A percentile compares a stretch with the other conserved stretches of the same genome.
Evolutionary conservation across 2,329 filamentous ascomycete genomes (phyloP).

Genomic region (Decorospora gaudefroyi): DNA sequence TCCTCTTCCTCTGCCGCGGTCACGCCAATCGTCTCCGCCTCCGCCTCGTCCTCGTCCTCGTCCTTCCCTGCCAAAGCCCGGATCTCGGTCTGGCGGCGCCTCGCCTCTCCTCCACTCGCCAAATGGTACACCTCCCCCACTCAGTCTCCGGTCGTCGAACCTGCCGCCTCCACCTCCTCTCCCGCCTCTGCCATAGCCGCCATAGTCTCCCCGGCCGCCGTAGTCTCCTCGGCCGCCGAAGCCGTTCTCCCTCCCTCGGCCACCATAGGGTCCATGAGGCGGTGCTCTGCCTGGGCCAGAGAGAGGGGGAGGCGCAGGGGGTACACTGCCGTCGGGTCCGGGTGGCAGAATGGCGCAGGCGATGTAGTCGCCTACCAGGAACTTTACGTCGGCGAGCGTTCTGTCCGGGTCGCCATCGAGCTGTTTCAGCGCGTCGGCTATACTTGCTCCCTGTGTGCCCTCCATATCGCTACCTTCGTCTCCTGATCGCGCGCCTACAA

Average conservation of each 20-base stretch:
- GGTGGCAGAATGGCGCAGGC: conserved; percentile 81
- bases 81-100: conserved; percentile 58
- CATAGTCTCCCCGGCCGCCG: conserved; percentile 38
- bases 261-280: conserved; percentile 32
- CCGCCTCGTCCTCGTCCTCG: conserved; percentile 48
- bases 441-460: conserved; percentile 17
- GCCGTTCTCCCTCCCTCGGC: conserved; percentile 39
- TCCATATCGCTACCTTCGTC: conserved; percentile 24
- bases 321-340: conserved; percentile 72
- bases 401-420: conserved; percentile 67
- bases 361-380: conserved; percentile 88
- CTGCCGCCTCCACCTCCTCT: conserved; percentile 45
- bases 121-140: conserved; percentile 51
- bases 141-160: conserved; percentile 45
- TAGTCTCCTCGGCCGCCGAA: conserved; percentile 43
- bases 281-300: conserved; percentile 37
- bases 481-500: conserved; percentile 61
- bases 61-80: conserved; percentile 32
- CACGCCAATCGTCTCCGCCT: conserved; percentile 37
- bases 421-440: conserved; percentile 47
- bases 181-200: conserved; percentile 42
- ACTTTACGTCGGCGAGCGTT: conserved; percentile 75
- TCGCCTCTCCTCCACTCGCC: conserved; percentile 72
- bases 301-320: conserved; percentile 60
- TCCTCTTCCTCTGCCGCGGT: conserved; percentile 42